Conservation (phyloP, 768 basidiomycete genomes). For the Amanita muscaria region DNA sequence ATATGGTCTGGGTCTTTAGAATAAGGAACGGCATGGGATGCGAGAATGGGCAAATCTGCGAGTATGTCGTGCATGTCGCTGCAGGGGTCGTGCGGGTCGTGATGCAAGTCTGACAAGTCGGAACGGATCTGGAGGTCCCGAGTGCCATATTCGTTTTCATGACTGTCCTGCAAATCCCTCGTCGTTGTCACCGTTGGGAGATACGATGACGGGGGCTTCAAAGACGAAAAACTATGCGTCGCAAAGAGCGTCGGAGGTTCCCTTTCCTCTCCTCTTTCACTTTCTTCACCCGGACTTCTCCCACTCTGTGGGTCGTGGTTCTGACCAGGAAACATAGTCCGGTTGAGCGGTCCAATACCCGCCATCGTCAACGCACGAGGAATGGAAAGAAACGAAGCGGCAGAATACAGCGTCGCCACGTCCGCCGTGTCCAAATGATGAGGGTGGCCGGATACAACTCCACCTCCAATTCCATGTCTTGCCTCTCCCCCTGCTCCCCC, state of each 20-base stretch:
- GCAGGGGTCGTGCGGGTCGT: slow-evolving; percentile 3
- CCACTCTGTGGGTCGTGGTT: too few relatives aligned
- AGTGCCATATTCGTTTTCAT: too few relatives aligned
- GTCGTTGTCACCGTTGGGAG: too few relatives aligned
- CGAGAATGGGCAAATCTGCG: too few relatives aligned
- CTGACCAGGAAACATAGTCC: slow-evolving; percentile 27
- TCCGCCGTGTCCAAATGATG: too few relatives aligned
- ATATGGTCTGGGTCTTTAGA: slow-evolving; percentile 52
- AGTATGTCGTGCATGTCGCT: neutral
- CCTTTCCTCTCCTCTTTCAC: too few relatives aligned
- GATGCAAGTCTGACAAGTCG: slow-evolving; percentile 12
- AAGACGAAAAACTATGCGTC: too few relatives aligned
- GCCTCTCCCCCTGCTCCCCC: neutral
- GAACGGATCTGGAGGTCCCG: slow-evolving; percentile 22
- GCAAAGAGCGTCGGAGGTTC: too few relatives aligned
- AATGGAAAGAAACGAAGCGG: slow-evolving; percentile 69
- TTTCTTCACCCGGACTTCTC: too few relatives aligned
- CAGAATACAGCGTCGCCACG: slow-evolving; percentile 81
- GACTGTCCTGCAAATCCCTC: too few relatives aligned
- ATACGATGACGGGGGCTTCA: too few relatives aligned
- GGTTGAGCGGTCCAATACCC: slow-evolving; percentile 24
- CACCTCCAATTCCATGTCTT: neutral
- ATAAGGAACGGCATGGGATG: slow-evolving; percentile 47
- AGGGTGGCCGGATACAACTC: slow-evolving; percentile 28
- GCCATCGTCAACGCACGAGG: slow-evolving; percentile 27